A percentile compares a stretch with the other conserved stretches of the same genome.
Conservation (phyloP, 2,329 filamentous ascomycete genomes). For the Talaromyces funiculosus region DNA sequence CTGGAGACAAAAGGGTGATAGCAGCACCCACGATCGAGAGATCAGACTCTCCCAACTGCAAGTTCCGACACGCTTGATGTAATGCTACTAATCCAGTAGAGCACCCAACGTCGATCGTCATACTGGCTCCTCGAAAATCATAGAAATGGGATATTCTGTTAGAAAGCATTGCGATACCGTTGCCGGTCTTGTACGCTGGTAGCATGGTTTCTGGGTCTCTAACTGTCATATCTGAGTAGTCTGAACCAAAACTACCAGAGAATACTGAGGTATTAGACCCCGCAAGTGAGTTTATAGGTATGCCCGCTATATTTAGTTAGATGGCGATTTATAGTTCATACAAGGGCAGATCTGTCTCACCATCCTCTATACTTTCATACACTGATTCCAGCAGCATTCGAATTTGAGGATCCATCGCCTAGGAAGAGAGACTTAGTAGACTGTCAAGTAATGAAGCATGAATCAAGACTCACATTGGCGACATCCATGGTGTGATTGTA, state of each 20-base stretch:
- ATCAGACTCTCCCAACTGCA: not conserved
- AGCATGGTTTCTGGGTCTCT: too few relatives aligned
- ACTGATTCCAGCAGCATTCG: not conserved
- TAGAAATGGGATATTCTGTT: slow-evolving; percentile 51
- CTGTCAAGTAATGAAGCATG: too few relatives aligned
- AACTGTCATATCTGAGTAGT: too few relatives aligned
- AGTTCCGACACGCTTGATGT: slow-evolving; percentile 26
- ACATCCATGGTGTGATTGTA: slow-evolving; percentile 7
- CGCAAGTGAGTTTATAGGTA: too few relatives aligned
- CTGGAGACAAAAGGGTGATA: not conserved
- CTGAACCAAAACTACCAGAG: slow-evolving; percentile 45
- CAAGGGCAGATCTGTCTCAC: slow-evolving; percentile 23
- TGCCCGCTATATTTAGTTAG: too few relatives aligned
- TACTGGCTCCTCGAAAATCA: slow-evolving; percentile 34
- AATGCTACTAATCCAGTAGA: slow-evolving; percentile 38
- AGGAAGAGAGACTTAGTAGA: too few relatives aligned
- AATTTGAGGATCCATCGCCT: slow-evolving; percentile 11
- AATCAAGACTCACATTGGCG: not conserved
- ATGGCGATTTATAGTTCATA: too few relatives aligned
- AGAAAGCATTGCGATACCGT: slow-evolving; percentile 54
- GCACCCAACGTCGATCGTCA: slow-evolving; percentile 45
- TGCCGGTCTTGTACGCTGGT: too few relatives aligned
- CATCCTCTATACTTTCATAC: slow-evolving; percentile 15
- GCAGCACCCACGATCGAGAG: not conserved
- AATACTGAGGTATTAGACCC: too few relatives aligned